These are phyloP conservation scores for Diaporthe humulicola DNA, from an alignment of 2,329 filamentous ascomycete species.

Conservation along the genomic window DNA sequence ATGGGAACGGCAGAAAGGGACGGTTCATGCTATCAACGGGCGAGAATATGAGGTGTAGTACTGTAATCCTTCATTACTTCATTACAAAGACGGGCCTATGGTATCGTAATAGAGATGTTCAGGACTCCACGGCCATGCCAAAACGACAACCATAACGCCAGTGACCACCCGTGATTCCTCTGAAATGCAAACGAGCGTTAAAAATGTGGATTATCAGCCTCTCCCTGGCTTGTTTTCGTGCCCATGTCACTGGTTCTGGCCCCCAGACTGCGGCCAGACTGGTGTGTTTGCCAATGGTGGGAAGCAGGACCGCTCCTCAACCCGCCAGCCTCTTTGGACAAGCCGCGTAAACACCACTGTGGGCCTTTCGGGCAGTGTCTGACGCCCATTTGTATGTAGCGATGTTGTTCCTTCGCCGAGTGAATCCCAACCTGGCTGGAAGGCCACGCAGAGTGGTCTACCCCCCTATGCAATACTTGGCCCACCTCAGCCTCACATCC, in stretches of 20 bases:
- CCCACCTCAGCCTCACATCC: background rate
- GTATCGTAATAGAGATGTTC: conserved; percentile 18
- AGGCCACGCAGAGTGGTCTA: background rate
- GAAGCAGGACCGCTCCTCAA: background rate
- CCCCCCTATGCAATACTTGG: background rate
- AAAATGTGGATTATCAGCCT: background rate
- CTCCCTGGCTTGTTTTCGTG: background rate
- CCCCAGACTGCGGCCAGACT: background rate
- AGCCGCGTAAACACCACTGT: background rate
- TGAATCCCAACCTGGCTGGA: background rate
- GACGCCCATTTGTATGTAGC: background rate
- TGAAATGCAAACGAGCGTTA: conserved; percentile 15
- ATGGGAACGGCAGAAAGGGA: background rate
- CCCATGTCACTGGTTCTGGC: background rate
- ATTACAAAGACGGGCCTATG: conserved; percentile 2
- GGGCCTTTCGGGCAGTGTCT: too few relatives aligned
- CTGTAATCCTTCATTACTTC: conserved; percentile 5
- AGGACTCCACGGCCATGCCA: conserved; percentile 18
- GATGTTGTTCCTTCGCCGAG: background rate
- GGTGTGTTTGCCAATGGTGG: too few relatives aligned
- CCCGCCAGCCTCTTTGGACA: background rate
- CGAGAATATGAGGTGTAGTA: background rate
- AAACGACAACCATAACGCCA: conserved; percentile 13
- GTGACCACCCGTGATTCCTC: background rate
- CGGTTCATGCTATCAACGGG: too few relatives aligned